phyloP scores from a whole-genome alignment of 306 rosid genomes.

The Gynostemma pentaphyllum region DNA sequence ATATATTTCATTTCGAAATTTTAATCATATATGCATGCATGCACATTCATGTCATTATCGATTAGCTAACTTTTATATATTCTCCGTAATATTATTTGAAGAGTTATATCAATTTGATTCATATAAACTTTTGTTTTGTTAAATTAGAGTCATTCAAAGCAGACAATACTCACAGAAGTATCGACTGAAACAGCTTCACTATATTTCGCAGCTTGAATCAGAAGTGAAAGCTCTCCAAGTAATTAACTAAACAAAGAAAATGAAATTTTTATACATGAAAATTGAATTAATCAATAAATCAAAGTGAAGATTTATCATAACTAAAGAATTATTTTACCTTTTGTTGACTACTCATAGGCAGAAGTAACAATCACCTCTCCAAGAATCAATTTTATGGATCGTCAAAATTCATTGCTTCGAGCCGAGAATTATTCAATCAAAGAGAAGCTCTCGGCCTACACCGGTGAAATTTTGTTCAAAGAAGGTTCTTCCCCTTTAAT shows the following conservation, averaged over 20 bases:
- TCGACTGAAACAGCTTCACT: conserved; percentile 11
- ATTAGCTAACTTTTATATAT: too few relatives aligned
- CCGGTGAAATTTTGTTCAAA: conserved; percentile 13
- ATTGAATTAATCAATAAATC: not conserved
- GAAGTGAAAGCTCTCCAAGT: conserved; percentile 16
- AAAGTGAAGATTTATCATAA: too few relatives aligned
- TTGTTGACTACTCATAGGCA: conserved; percentile 7
- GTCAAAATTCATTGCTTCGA: conserved; percentile 10
- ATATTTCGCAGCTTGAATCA: conserved; percentile 10
- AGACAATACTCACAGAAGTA: conserved; percentile 21
- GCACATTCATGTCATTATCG: too few relatives aligned
- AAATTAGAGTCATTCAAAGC: conserved; percentile 9
- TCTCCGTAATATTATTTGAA: too few relatives aligned
- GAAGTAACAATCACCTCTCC: conserved; percentile 13
- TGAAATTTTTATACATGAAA: too few relatives aligned
- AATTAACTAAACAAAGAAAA: not conserved
- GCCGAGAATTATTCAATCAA: conserved; percentile 16
- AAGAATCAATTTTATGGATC: not conserved
- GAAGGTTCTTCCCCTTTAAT: conserved; percentile 10
- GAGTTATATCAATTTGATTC: too few relatives aligned
- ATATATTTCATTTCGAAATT: too few relatives aligned
- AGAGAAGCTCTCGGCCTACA: conserved; percentile 3
- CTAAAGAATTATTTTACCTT: too few relatives aligned
- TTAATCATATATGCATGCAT: too few relatives aligned
- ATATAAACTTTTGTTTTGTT: not conserved